Evolutionary conservation across 2,329 filamentous ascomycete genomes (phyloP).

Genomic region (Mycogone perniciosa): DNA sequence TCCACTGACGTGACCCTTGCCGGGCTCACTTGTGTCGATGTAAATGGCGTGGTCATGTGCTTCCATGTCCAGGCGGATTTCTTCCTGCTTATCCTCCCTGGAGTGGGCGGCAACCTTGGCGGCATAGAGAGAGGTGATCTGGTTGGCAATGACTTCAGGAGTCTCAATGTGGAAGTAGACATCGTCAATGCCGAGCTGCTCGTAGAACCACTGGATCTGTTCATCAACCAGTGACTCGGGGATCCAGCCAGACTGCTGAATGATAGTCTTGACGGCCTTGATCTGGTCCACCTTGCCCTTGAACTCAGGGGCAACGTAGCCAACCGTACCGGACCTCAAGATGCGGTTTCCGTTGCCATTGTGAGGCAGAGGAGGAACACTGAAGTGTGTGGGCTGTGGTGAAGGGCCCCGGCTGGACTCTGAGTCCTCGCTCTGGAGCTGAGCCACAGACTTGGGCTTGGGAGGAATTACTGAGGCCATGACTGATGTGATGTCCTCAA

Average conservation of each 20-base stretch:
- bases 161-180: conserved; percentile 94
- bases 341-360: conserved; percentile 62
- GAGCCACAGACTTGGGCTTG: conserved; percentile 36
- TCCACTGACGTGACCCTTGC: conserved; percentile 66
- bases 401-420: conserved; percentile 62
- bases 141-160: conserved; percentile 79
- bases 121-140: conserved; percentile 93
- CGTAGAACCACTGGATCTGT: conserved; percentile 95
- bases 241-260: conserved; percentile 78
- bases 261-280: conserved; percentile 77
- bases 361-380: conserved; percentile 52
- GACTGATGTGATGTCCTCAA: conserved; percentile 24
- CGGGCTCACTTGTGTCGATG: conserved; percentile 93
- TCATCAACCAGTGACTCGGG: conserved; percentile 74
- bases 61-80: conserved; percentile 95
- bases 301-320: conserved; percentile 92
- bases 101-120: conserved; percentile 93
- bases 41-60: conserved; percentile 92
- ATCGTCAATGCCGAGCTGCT: conserved; percentile 94
- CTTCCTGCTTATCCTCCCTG: conserved; percentile 85
- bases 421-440: conserved; percentile 34
- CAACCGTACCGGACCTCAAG: conserved; percentile 81
- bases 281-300: conserved; percentile 90
- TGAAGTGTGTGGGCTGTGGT: conserved; percentile 81
- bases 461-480: conserved; percentile 25